Base-by-base conservation (phyloP, 179 eudicot species). In the Spinacia oleracea region DNA sequence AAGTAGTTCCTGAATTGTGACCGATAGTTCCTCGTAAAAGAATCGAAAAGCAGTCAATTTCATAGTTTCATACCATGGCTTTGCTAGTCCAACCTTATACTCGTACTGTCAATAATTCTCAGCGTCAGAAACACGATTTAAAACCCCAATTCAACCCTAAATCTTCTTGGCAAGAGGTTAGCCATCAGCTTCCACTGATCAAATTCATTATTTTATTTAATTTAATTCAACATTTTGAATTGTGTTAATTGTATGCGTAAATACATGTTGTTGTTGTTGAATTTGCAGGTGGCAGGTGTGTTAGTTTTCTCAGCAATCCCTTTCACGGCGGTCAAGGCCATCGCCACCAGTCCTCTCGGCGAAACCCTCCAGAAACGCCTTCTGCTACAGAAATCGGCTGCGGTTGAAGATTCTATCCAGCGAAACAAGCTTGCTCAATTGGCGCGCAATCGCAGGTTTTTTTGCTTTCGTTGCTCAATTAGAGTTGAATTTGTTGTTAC, bases 141-240 rank as follows among this genome's bases (percentile, higher is more conserved):
- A 56, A 8, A 53, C 58, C 53, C 3, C 68, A 51, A 35, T 5
- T 25, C 21, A 58, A 27, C n/a, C 81, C 82, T 29, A 87, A 70
- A 84, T 93, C 98, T 83, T 88, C 98, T 72, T 93, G 92, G 98
- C 92, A 93, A 89, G 97, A 93, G 92, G 98, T 93, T 73, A 58
- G 29, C 63, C 27, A n/a, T 21, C 31, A 38, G 10, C 67, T 38
- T 38, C 40, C 4, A 38, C 6, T 38, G 40, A 4, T 38, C 40
- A 38, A 38, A 38, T 38, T 38, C 40, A 38, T 38, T 2, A 38
- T 38, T 38, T 38, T 38, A 38, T 0, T 38, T 38, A 6, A 3
- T 38, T 38, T 6, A 10, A 27, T 35, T 51, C 40, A n/a, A 31
- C 18, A 7, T 0, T 21, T 66, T 21, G 6, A 34, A 4, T 18